Evolutionary conservation across 305 asterid species (phyloP), one percentile per base, ranked within the genome.

Genomic region (Rubia tinctorum): DNA sequence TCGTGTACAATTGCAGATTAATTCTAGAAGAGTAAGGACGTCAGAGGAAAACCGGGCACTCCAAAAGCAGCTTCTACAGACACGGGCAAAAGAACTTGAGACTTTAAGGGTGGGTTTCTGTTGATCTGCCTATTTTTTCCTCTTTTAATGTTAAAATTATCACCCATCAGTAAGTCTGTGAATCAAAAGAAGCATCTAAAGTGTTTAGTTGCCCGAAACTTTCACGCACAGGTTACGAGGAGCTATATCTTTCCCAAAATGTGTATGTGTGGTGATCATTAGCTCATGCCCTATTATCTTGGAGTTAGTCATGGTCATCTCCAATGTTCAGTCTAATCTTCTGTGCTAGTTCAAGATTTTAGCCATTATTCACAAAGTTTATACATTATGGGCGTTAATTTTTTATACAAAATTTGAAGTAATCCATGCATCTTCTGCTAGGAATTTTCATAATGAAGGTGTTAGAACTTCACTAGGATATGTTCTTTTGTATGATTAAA

Each of bases 1-100:
- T 23, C 99, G 91, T 43, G 98, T 93, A 74, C 99, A 95, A 73
- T 76, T 96, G 73, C 99, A 92, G 87, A 86, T 95, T 85, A 89
- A 86, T 62, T 84, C 97, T 15, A 88, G 98, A 83, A 86, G 99
- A 78, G 76, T 86, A 71, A 81, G 88, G 73, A 73, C 82, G 84
- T 59, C 74, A 34, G 88, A 84, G 76, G 88, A 84, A 73, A 84
- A 84, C 70, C 74, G 72, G 55, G 85, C 88, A 22, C 86, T 84
- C 23, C 86, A 84, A 62, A 79, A 78, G 55, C 88, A 84, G 68
- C 81, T 84, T n/a, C 76, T 84, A 65, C 88, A 83, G 79, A 83
- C 81, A 76, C 83, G 80, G 17, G 85, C 85, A 13, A 79, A 81
- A 51, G 86, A 84, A 68, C 86, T 84, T 3, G 88, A 84, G 78